Evolutionary conservation across 1,139 yeast species (phyloP).

Genomic region (Geotrichum citri-aurantii): DNA sequence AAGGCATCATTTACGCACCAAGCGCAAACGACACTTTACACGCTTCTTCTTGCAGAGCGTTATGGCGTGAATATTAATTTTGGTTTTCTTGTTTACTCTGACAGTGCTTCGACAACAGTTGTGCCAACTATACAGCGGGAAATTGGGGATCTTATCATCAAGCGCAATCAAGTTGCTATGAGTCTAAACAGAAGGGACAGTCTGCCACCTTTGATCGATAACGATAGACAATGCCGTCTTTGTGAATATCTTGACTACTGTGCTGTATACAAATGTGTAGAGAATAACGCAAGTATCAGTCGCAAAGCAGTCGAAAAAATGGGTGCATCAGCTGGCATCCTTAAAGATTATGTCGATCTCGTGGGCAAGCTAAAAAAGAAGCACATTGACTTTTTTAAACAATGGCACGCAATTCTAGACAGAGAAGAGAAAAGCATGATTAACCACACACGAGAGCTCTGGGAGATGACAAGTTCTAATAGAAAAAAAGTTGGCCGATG

Average conservation of each 20-base stretch:
- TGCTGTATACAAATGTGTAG: slow-evolving; percentile 57
- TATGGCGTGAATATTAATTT: slow-evolving; percentile 62
- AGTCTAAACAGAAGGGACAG: slow-evolving; percentile 43
- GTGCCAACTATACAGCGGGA: slow-evolving; percentile 41
- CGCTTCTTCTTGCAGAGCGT: slow-evolving; percentile 70
- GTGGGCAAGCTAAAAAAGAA: slow-evolving; percentile 48
- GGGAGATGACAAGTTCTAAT: slow-evolving; percentile 56
- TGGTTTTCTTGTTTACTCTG: slow-evolving; percentile 71
- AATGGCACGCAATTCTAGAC: slow-evolving; percentile 71
- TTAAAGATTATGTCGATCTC: slow-evolving; percentile 42
- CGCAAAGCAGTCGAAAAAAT: slow-evolving; percentile 49
- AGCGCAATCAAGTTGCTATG: slow-evolving; percentile 65
- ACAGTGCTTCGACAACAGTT: slow-evolving; percentile 49
- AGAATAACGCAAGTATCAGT: slow-evolving; percentile 2
- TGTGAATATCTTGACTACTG: slow-evolving; percentile 63
- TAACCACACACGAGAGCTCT: slow-evolving; percentile 55
- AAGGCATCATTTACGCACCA: slow-evolving; percentile 58
- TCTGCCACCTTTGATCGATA: slow-evolving; percentile 56
- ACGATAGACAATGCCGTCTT: slow-evolving; percentile 54
- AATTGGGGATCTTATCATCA: slow-evolving; percentile 57
- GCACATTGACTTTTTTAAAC: slow-evolving; percentile 52
- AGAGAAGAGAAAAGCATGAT: slow-evolving; percentile 63
- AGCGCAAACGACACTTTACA: slow-evolving; percentile 85
- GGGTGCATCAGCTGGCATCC: slow-evolving; percentile 33
- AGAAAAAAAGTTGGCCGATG: slow-evolving; percentile 63